Conservation (phyloP, 169 alveolate genomes). For the Neospora caninum region DNA sequence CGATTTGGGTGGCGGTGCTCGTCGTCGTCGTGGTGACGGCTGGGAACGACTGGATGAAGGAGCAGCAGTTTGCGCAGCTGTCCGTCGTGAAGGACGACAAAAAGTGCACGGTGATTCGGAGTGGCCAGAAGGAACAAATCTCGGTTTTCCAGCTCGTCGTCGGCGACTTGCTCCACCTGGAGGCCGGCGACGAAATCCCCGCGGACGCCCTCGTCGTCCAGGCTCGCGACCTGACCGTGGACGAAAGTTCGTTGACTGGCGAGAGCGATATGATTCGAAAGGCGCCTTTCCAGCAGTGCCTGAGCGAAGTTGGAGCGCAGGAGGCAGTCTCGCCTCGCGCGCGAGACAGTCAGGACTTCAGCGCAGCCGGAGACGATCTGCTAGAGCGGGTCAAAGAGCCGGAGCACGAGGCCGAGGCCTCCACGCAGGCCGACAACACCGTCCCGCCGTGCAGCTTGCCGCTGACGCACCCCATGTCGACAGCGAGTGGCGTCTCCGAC, state of each 20-base stretch:
- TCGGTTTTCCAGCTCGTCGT: slow-evolving; percentile 83
- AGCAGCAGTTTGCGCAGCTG: slow-evolving; percentile 85
- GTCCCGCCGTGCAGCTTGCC: not conserved
- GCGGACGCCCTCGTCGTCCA: slow-evolving; percentile 78
- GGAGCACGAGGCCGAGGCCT: too few species aligned
- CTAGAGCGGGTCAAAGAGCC: too few species aligned
- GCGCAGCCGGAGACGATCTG: too few species aligned
- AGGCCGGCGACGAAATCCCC: slow-evolving; percentile 85
- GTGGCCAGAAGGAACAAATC: slow-evolving; percentile 70
- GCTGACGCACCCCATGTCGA: not conserved
- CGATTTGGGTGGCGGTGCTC: slow-evolving; percentile 90
- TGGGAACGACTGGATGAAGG: slow-evolving; percentile 87
- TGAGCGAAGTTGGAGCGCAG: slow-evolving; percentile 52
- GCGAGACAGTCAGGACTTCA: not conserved
- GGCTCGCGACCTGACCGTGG: slow-evolving; percentile 82
- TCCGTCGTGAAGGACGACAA: slow-evolving; percentile 77
- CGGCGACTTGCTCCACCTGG: slow-evolving; percentile 87
- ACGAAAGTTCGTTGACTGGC: slow-evolving; percentile 91
- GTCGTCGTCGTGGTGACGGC: slow-evolving; percentile 89
- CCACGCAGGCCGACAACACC: not conserved
- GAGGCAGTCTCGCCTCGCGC: not conserved
- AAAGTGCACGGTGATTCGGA: slow-evolving; percentile 66
- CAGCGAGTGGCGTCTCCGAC: not conserved
- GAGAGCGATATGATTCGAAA: slow-evolving; percentile 86
- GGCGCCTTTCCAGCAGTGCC: slow-evolving; percentile 72